phyloP scores from a whole-genome alignment of 1,284 basidiomycete genomes.

The Pseudozyma flocculosa region DNA sequence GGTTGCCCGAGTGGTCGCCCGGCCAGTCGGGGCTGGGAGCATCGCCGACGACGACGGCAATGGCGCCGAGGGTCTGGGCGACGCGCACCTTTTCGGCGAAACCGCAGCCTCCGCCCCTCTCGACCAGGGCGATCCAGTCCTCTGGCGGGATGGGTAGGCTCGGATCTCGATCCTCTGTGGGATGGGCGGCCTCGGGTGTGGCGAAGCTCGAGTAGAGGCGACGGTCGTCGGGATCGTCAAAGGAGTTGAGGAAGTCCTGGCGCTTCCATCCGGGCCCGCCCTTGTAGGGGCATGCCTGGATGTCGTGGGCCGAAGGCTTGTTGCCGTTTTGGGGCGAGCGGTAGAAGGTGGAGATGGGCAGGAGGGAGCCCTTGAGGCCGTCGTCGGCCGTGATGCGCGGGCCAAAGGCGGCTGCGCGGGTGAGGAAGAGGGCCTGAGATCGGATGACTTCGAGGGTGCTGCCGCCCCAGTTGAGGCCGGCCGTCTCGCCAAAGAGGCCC shows the following conservation, averaged over 20 bases:
- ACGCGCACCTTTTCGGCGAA: constrained; percentile 54
- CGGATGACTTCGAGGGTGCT: constrained; percentile 46
- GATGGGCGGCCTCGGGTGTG: constrained; percentile 8
- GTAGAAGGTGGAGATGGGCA: constrained; percentile 49
- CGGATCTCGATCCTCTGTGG: background rate
- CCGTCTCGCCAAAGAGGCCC: constrained; percentile 27
- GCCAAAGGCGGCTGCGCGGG: constrained; percentile 54
- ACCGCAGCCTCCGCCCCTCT: constrained; percentile 49
- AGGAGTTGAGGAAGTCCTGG: constrained; percentile 8
- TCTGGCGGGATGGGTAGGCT: constrained; percentile 25
- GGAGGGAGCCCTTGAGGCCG: constrained; percentile 39
- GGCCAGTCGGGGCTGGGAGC: constrained; percentile 29
- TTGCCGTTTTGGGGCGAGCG: constrained; percentile 14
- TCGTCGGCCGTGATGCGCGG: constrained; percentile 39
- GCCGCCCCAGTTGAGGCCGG: constrained; percentile 42
- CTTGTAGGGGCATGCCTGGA: constrained; percentile 40
- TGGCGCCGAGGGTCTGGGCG: constrained; percentile 51
- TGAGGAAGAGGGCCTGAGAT: constrained; percentile 49
- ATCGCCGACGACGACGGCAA: constrained; percentile 56
- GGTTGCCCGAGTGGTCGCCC: constrained; percentile 27
- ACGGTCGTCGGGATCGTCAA: constrained; percentile 29
- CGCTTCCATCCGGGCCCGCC: constrained; percentile 37
- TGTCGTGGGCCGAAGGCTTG: constrained; percentile 9
- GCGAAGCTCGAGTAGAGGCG: constrained; percentile 17
- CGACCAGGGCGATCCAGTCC: constrained; percentile 55